Base-by-base conservation (phyloP, 106 monocot species). In the Dendrobium officinale region DNA sequence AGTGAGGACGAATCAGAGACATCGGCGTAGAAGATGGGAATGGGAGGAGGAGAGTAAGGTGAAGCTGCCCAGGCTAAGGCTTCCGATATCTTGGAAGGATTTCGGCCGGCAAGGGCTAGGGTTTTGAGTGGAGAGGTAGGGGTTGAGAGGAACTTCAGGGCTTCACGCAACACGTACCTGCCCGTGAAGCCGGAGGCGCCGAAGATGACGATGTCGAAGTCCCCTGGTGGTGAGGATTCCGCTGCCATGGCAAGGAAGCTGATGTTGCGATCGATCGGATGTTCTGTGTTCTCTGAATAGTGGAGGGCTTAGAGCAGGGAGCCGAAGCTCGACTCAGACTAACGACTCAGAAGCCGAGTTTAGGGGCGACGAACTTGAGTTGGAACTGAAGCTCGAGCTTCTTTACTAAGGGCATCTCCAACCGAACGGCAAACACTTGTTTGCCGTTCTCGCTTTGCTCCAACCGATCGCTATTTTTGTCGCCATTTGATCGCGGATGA, bases 161-260 rank as follows among this genome's bases (percentile, higher is more conserved):
- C 78, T 81, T 96, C 93, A 7, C 90, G 79, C 55, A 96, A 44
- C n/a, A 93, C 93, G 86, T 92, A 88, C 79, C 90, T 93, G 9
- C 96, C 93, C 0, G 96, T 96, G 88, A 96, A 96, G 54, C 96
- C 96, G 16, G 96, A 93, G 13, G 96, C 96, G 27, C 96, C 93
- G 51, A 93, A 81, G 85, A 96, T 93, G 31, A 96, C 86, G 58
- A 87, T 31, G 77, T 96, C 93, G 90, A 87, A 87, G 19, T 84
- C 80, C 15, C 8, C 9, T 3, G 44, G 4, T 20, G 44, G 72
- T 8, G 19, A 20, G 16, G 42, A 74, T 45, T n/a, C 33, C 6
- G 55, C 0, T 59, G 78, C 78, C 78, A 78, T 78, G 78, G 31
- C 75, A 0, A 27, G 0, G 54, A 22, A 61, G 61, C 22, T 22